A percentile compares a stretch with the other conserved stretches of the same genome.
These are phyloP conservation scores for Trematosphaeria pertusa DNA, from an alignment of 2,329 filamentous ascomycete species.

Conservation along the genomic window DNA sequence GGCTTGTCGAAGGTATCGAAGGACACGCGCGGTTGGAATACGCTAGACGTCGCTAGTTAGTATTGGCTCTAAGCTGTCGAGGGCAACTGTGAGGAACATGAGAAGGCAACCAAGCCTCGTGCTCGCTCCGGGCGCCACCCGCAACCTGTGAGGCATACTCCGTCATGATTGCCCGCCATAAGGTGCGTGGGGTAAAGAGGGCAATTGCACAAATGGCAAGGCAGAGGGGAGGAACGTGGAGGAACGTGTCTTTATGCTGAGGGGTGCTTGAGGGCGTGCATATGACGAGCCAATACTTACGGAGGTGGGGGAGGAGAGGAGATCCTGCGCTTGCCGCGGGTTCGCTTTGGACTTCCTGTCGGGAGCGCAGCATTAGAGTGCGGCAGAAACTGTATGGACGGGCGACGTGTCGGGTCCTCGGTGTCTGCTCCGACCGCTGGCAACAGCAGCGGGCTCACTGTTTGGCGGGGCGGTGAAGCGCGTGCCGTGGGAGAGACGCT, in stretches of 20 bases:
- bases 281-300: constrained; percentile 39
- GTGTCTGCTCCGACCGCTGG: constrained; percentile 24
- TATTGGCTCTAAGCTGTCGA: background rate
- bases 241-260: constrained; percentile 13
- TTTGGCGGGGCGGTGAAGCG: constrained; percentile 31
- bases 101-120: constrained; percentile 26
- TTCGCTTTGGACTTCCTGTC: constrained; percentile 39
- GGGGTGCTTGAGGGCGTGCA: constrained; percentile 6
- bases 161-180: constrained; percentile 26
- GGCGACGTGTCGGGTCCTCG: constrained; percentile 41
- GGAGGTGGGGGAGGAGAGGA: constrained; percentile 51
- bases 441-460: constrained; percentile 35
- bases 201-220: constrained; percentile 9
- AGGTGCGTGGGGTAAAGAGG: constrained; percentile 1
- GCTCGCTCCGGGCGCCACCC: constrained; percentile 26
- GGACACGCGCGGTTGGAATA: constrained; percentile 72
- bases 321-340: constrained; percentile 43
- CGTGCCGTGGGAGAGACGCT: constrained; percentile 42
- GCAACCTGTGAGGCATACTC: constrained; percentile 31
- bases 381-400: constrained; percentile 48
- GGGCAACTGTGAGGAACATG: constrained; percentile 27
- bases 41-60: constrained; percentile 49
- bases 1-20: constrained; percentile 77
- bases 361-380: constrained; percentile 40
- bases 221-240: constrained; percentile 8